These are phyloP conservation scores for Yamadazyma friedrichii DNA, from an alignment of 1,139 yeast species.

Conservation along the genomic window DNA sequence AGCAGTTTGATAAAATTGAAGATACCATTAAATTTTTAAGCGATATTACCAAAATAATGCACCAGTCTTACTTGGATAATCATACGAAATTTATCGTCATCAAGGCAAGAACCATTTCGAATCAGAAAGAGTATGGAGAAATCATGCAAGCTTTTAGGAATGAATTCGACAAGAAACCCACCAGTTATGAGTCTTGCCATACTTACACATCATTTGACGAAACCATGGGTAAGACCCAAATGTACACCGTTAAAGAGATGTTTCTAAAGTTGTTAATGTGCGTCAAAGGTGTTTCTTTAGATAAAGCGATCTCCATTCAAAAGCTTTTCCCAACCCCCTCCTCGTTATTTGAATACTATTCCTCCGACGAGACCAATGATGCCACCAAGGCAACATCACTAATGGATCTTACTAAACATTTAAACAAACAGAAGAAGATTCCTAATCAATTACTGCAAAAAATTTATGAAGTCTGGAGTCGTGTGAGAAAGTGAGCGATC, in stretches of 20 bases:
- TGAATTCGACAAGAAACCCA: conserved; percentile 33
- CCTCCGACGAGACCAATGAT: conserved; percentile 5
- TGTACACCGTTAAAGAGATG: conserved; percentile 73
- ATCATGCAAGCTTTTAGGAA: conserved; percentile 40
- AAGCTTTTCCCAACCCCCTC: conserved; percentile 63
- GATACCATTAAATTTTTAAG: conserved; percentile 70
- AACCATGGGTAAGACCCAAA: conserved; percentile 66
- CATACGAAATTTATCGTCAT: conserved; percentile 42
- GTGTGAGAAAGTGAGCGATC: neutral
- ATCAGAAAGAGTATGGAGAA: conserved; percentile 51
- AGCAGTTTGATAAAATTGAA: conserved; percentile 68
- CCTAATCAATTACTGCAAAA: conserved; percentile 59
- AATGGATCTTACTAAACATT: conserved; percentile 42
- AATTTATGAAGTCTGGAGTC: conserved; percentile 64
- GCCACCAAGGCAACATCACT: conserved; percentile 32
- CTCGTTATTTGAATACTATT: conserved; percentile 31
- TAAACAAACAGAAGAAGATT: conserved; percentile 61
- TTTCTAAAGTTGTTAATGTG: conserved; percentile 77
- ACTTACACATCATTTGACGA: conserved; percentile 64
- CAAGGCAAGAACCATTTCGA: conserved; percentile 48
- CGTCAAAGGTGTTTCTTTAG: conserved; percentile 76
- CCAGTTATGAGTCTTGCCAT: conserved; percentile 57
- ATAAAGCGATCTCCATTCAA: conserved; percentile 81
- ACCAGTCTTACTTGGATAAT: conserved; percentile 28
- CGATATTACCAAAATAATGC: conserved; percentile 53